Conservation (phyloP, 805 yeast genomes). For the Saturnispora galanensis region DNA sequence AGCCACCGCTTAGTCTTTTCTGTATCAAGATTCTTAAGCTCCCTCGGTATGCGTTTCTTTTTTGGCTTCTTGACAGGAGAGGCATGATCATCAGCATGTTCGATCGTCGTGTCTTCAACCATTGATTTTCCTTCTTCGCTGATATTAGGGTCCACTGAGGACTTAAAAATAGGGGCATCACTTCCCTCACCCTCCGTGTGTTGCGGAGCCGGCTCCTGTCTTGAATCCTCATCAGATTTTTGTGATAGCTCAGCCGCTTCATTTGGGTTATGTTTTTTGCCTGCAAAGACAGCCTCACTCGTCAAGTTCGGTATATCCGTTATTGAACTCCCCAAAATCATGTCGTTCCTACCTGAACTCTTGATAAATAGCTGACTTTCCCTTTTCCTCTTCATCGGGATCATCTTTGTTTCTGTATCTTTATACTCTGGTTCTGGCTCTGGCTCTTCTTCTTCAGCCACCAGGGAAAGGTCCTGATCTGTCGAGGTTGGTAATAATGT, state of each 20-base stretch:
- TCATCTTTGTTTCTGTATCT: constrained; percentile 6
- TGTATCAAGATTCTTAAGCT: constrained; percentile 31
- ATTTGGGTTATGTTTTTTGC: constrained; percentile 1
- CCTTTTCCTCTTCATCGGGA: constrained; percentile 10
- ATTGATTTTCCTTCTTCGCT: not conserved
- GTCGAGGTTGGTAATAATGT: not conserved
- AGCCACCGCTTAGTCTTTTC: constrained; percentile 15
- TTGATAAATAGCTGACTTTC: constrained; percentile 1
- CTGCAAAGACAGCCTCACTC: not conserved
- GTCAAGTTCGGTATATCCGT: constrained; percentile 4
- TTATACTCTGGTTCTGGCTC: constrained; percentile 21
- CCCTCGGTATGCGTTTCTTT: constrained; percentile 18
- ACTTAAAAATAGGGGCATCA: not conserved
- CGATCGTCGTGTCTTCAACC: not conserved
- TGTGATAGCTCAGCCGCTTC: not conserved
- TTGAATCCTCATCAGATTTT: not conserved
- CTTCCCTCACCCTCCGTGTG: no score
- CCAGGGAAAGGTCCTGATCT: constrained; percentile 5
- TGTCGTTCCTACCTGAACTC: constrained; percentile 11
- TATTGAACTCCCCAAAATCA: not conserved
- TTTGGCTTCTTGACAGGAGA: constrained; percentile 13
- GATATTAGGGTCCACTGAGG: no score
- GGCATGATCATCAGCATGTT: not conserved
- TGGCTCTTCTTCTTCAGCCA: constrained; percentile 7
- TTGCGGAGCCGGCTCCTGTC: no score